Conservation (phyloP, 345 rosid species). For the Odontarrhena argentea region DNA sequence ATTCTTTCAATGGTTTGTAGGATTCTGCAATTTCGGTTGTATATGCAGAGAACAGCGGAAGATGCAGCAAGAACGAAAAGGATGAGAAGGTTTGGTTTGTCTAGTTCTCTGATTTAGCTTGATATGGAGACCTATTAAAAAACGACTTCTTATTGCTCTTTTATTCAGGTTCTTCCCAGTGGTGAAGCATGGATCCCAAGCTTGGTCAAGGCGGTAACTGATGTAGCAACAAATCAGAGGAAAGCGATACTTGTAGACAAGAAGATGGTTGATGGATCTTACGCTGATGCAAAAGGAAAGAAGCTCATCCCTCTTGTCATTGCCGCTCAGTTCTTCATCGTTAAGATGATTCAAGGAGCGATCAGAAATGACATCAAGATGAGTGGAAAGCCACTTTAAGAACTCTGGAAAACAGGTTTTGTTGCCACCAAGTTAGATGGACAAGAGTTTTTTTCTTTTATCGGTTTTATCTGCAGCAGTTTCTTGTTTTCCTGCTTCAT, state of each 20-base stretch:
- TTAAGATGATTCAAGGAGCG: conserved; percentile 62
- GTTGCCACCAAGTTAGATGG: conserved; percentile 22
- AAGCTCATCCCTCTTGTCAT: conserved; percentile 59
- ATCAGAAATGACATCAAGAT: conserved; percentile 56
- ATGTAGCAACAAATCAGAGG: conserved; percentile 60
- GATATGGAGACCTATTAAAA: not conserved
- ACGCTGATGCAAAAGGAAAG: conserved; percentile 68
- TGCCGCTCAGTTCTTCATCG: conserved; percentile 68
- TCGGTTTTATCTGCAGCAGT: conserved; percentile 19
- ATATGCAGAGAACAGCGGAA: conserved; percentile 81
- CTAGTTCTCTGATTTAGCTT: conserved; percentile 6
- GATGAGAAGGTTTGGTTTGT: conserved; percentile 66
- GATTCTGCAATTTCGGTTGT: conserved; percentile 53
- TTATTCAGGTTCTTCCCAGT: conserved; percentile 61
- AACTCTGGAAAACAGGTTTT: conserved; percentile 27
- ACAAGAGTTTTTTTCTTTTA: conserved; percentile 26
- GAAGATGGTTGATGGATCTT: conserved; percentile 76
- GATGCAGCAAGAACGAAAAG: conserved; percentile 77
- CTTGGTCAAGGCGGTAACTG: conserved; percentile 63
- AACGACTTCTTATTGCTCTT: not conserved
- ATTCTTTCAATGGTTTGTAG: conserved; percentile 45
- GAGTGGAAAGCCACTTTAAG: conserved; percentile 53
- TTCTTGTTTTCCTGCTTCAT: conserved; percentile 28
- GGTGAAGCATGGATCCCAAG: conserved; percentile 73
- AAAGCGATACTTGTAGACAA: conserved; percentile 60